phyloP scores from a whole-genome alignment of 2,329 filamentous ascomycete species.

The Sporothrix protearum region DNA sequence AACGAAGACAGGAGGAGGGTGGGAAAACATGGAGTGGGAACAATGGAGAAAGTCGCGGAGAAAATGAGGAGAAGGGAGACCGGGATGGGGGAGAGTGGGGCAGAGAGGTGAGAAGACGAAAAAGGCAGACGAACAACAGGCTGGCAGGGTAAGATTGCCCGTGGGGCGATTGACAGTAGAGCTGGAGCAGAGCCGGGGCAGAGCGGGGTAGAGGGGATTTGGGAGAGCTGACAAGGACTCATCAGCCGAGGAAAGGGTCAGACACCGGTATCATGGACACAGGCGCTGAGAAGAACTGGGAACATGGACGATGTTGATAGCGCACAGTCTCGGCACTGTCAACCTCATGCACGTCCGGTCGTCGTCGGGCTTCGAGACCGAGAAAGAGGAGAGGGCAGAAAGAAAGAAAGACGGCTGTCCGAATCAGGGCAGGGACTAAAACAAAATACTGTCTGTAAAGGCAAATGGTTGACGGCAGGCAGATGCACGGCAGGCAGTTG shows the following conservation, averaged over 20 bases:
- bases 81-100: background rate
- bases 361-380: background rate
- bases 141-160: background rate
- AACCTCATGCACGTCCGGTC: background rate
- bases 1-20: background rate
- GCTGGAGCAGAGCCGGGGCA: background rate
- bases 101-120: background rate
- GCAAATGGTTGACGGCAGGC: background rate
- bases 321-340: background rate
- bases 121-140: background rate
- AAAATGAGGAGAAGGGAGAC: background rate
- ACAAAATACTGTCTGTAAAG: background rate
- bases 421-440: slow-evolving; percentile 5
- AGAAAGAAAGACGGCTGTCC: background rate
- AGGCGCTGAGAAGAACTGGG: background rate
- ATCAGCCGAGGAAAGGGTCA: background rate
- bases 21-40: background rate
- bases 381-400: background rate
- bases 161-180: background rate
- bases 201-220: background rate
- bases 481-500: no score
- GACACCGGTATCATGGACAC: background rate
- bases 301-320: background rate
- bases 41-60: background rate
- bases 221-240: background rate